phyloP scores from a whole-genome alignment of 2,329 filamentous ascomycete species.

The Hypoxylon sp. region DNA sequence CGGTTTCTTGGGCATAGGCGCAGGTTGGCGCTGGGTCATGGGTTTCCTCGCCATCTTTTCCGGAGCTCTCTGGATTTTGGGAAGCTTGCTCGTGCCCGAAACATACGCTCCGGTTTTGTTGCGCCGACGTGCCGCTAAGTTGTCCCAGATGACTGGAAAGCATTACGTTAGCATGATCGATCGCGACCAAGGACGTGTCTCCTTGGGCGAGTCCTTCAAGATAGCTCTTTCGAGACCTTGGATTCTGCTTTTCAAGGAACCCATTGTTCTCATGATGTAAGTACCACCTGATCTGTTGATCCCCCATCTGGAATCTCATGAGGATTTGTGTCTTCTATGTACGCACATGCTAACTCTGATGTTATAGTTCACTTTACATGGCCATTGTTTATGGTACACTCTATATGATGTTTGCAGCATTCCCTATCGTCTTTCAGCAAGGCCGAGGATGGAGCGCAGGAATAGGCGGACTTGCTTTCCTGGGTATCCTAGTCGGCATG shows the following conservation, averaged over 20 bases:
- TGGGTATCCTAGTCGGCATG: constrained; percentile 16
- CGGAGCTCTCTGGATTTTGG: constrained; percentile 63
- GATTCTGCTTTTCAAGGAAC: constrained; percentile 72
- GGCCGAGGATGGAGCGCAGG: constrained; percentile 11
- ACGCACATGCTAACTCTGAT: no score
- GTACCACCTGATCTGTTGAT: no score
- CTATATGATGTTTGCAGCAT: constrained; percentile 10
- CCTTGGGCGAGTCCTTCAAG: constrained; percentile 58
- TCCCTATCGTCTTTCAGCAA: constrained; percentile 10
- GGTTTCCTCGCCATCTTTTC: constrained; percentile 69
- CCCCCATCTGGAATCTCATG: no score
- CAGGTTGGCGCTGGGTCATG: constrained; percentile 74
- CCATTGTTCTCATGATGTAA: constrained; percentile 71
- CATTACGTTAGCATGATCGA: constrained; percentile 62
- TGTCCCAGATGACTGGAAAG: constrained; percentile 60
- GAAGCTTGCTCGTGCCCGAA: constrained; percentile 60
- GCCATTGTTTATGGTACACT: constrained; percentile 10
- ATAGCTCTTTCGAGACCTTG: constrained; percentile 68
- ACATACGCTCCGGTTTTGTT: constrained; percentile 66
- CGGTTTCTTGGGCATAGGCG: constrained; percentile 68
- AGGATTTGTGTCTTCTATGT: no score
- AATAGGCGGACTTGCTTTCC: constrained; percentile 13
- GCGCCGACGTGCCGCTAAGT: constrained; percentile 57
- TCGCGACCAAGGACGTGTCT: constrained; percentile 47
- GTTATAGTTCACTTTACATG: constrained; percentile 67